Evolutionary conservation across 495 filamentous ascomycete genomes (phyloP), one percentile per base, ranked within the genome.

Genomic region (Filosporella fistucella): DNA sequence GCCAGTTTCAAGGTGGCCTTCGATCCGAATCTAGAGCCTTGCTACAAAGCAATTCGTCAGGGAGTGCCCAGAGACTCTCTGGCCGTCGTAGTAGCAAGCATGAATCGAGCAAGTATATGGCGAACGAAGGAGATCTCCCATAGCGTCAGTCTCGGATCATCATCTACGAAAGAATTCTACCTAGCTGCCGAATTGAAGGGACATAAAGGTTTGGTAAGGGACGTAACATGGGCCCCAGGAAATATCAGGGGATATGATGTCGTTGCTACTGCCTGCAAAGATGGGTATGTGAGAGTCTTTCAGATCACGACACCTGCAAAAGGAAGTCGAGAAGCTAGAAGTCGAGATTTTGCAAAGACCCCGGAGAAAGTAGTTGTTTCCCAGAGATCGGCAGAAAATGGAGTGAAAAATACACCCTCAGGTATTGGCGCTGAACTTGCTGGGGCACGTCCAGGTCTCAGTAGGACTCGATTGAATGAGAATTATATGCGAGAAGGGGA

Each of bases 181-280:
- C 74, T 84, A 10, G 88, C 88, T 5, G 79, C 85, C 22, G 85
- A 89, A 57, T 68, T 97, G 21, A 60, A 59, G 23, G 79, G 78
- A 0, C 85, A 95, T 55, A 66, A 74, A 2, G 80, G 81, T 0
- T 68, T 97, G 32, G 85, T 99, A n/a, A 74, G 91, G 42, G 91
- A 95, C 58, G 82, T 96, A 4, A 82, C 88, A 7, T 99, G 93
- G 93, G 90, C 93, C 7, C 85, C 86, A 42, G 89, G 89, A 13
- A 89, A 88, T 55, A 84, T 87, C 30, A 66, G 90, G 24, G 90
- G 90, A 1, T 89, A 85, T 58, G 91, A 99, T 61, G 71, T 95
- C 43, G 76, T 97, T 54, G 94, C 93, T 5, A 94, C 91, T 24
- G 91, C 88, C 1, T 89, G 88, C 59, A 90, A 91, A 62, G 93